Conservation (phyloP, 2,329 filamentous ascomycete genomes). For the Penicillium palitans region DNA sequence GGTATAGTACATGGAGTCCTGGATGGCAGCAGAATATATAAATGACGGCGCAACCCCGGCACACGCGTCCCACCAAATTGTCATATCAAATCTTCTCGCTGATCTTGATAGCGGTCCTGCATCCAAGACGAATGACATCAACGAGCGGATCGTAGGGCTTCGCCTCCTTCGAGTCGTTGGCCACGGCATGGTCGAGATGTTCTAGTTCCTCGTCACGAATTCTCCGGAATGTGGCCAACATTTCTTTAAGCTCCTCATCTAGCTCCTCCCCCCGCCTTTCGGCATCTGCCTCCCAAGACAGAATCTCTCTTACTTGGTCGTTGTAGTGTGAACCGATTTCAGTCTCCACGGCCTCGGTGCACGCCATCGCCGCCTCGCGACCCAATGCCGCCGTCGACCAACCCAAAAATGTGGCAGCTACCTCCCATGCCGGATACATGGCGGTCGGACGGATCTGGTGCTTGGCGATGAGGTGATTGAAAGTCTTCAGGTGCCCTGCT, state of each 20-base stretch:
- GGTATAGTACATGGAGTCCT: constrained; percentile 6
- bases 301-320: constrained; percentile 75
- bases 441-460: constrained; percentile 91
- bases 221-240: constrained; percentile 72
- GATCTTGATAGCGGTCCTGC: constrained; percentile 88
- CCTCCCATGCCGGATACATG: constrained; percentile 87
- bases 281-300: constrained; percentile 78
- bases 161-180: constrained; percentile 88
- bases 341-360: constrained; percentile 96
- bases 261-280: constrained; percentile 76
- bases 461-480: constrained; percentile 77
- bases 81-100: constrained; percentile 51
- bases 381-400: constrained; percentile 90
- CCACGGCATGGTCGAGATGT: constrained; percentile 91
- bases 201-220: constrained; percentile 96
- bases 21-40: neutral
- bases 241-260: constrained; percentile 70
- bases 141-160: constrained; percentile 87
- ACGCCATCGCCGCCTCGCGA: constrained; percentile 94
- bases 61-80: too few relatives aligned
- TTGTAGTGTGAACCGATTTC: constrained; percentile 98
- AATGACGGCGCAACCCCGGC: neutral
- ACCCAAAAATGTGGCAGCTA: constrained; percentile 75
- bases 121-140: constrained; percentile 83
- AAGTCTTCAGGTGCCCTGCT: constrained; percentile 79